Conservation (phyloP, 306 rosid genomes). For the Rosa lucieae region DNA sequence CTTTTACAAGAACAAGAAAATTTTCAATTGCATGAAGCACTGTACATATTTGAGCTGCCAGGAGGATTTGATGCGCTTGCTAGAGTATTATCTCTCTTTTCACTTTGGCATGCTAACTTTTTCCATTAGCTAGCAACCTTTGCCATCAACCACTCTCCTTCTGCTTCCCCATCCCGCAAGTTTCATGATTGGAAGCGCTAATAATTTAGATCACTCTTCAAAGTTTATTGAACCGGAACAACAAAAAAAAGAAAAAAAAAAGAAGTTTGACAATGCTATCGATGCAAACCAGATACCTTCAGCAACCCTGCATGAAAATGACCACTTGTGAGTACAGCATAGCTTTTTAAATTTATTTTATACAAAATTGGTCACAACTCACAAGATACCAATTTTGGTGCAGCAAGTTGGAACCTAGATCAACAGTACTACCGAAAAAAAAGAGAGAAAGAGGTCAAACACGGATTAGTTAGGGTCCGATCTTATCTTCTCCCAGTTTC, state of each 20-base stretch:
- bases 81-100: no score
- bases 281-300: neutral
- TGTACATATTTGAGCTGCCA: neutral
- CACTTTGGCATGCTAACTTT: neutral
- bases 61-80: neutral
- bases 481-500: no score
- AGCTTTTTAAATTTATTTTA: no score
- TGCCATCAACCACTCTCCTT: neutral
- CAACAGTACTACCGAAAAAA: no score
- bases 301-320: neutral
- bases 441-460: no score
- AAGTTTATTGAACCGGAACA: neutral
- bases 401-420: no score
- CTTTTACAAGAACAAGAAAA: neutral
- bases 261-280: neutral
- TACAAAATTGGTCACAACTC: no score
- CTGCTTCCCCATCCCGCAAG: neutral
- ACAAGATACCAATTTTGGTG: no score
- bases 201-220: neutral
- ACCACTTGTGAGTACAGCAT: neutral
- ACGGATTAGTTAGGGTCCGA: no score
- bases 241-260: no score
- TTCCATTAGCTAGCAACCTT: neutral
- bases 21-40: neutral
- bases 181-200: neutral